These are phyloP conservation scores for Pseudocercospora musae DNA, from an alignment of 2,329 filamentous ascomycete genomes.

Conservation along the genomic window DNA sequence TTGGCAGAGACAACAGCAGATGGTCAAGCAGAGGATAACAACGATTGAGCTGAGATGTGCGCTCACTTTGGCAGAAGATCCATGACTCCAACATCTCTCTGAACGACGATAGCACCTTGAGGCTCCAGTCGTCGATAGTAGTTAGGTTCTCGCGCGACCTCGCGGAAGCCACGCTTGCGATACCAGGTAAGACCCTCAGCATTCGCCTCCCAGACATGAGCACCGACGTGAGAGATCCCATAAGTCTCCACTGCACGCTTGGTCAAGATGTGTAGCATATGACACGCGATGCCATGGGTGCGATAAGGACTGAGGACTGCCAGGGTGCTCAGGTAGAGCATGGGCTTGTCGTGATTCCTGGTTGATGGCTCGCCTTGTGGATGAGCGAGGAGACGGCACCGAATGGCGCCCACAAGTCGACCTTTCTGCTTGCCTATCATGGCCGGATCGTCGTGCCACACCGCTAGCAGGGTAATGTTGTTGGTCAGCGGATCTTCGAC, in stretches of 20 bases:
- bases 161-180: constrained; percentile 54
- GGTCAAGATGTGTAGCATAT: constrained; percentile 46
- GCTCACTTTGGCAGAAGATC: constrained; percentile 16
- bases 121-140: constrained; percentile 61
- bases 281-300: constrained; percentile 54
- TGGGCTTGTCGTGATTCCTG: constrained; percentile 23
- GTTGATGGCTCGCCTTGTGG: constrained; percentile 2
- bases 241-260: constrained; percentile 45
- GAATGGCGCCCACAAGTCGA: constrained; percentile 46
- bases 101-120: constrained; percentile 51
- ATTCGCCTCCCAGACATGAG: constrained; percentile 64
- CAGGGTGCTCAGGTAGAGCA: constrained; percentile 61
- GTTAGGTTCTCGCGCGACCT: constrained; percentile 49
- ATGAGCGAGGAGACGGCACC: constrained; percentile 44
- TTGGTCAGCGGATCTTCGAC: constrained; percentile 53
- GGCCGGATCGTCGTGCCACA: constrained; percentile 51
- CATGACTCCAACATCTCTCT: constrained; percentile 39
- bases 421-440: constrained; percentile 28
- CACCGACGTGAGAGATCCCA: constrained; percentile 52
- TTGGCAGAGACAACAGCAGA: not conserved
- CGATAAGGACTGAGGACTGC: constrained; percentile 60
- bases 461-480: constrained; percentile 57
- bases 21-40: not conserved
- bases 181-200: constrained; percentile 61
- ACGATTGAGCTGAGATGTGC: not conserved